Evolutionary conservation across 495 filamentous ascomycete genomes (phyloP).

Genomic region (Delitschia confertaspora): DNA sequence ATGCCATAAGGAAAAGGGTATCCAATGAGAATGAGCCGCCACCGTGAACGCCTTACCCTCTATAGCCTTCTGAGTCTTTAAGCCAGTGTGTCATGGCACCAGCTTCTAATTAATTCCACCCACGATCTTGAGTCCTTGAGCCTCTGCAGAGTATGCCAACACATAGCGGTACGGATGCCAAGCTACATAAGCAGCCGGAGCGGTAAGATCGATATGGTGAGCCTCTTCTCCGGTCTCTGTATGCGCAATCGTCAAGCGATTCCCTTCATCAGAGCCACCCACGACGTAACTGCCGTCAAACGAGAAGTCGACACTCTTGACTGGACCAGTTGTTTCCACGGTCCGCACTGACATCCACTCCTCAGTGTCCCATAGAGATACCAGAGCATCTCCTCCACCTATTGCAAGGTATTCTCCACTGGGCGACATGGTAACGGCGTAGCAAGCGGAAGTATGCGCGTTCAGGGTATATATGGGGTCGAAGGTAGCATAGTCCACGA

Average conservation of each 20-base stretch:
- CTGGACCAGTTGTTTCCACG: slow-evolving; percentile 65
- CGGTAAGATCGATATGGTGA: slow-evolving; percentile 63
- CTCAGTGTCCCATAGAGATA: slow-evolving; percentile 83
- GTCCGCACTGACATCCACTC: slow-evolving; percentile 87
- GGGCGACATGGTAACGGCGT: slow-evolving; percentile 62
- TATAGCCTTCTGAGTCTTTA: too few relatives aligned
- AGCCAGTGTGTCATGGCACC: too few relatives aligned
- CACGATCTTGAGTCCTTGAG: slow-evolving; percentile 72
- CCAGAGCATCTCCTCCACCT: slow-evolving; percentile 80
- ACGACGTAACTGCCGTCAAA: slow-evolving; percentile 86
- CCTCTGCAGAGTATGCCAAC: slow-evolving; percentile 80
- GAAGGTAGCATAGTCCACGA: slow-evolving; percentile 61
- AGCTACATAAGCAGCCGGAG: slow-evolving; percentile 51
- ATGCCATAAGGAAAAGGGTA: too few relatives aligned
- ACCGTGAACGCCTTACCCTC: too few relatives aligned
- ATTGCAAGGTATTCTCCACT: slow-evolving; percentile 74
- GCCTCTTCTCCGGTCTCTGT: slow-evolving; percentile 82
- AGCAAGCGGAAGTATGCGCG: slow-evolving; percentile 73
- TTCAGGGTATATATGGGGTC: slow-evolving; percentile 53
- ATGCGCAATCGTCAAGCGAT: slow-evolving; percentile 51
- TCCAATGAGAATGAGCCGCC: too few relatives aligned
- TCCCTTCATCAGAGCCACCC: slow-evolving; percentile 74
- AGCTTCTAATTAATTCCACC: slow-evolving; percentile 36
- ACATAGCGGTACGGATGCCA: slow-evolving; percentile 90
- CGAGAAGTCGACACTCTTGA: slow-evolving; percentile 78